phyloP scores from a whole-genome alignment of 2,329 filamentous ascomycete genomes.

The Raffaelea deltoideospora region DNA sequence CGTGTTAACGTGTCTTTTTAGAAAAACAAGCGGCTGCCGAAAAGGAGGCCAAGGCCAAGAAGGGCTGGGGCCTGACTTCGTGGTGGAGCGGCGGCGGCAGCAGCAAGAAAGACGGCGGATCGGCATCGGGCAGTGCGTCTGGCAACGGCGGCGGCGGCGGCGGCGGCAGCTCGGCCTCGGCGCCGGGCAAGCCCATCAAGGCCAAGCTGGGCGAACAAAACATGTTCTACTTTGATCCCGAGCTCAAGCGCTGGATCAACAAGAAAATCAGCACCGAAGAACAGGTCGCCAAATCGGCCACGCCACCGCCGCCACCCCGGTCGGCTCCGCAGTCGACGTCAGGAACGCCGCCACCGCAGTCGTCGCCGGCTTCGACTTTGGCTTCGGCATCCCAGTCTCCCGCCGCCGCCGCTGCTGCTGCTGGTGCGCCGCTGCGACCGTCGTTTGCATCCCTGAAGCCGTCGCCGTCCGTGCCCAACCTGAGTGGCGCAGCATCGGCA shows the following conservation, averaged over 20 bases:
- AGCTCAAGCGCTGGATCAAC: conserved; percentile 97
- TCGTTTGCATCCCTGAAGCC: conserved; percentile 9
- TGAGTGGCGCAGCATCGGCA: conserved; percentile 21
- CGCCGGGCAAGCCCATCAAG: conserved; percentile 55
- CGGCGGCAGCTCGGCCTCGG: conserved; percentile 38
- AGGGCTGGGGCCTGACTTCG: conserved; percentile 67
- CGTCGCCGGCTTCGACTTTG: conserved; percentile 8
- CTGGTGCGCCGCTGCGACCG: too few relatives aligned
- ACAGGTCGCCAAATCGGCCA: conserved; percentile 46
- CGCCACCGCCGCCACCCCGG: conserved; percentile 74
- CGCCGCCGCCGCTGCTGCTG: conserved; percentile 16
- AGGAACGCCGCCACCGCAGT: conserved; percentile 15
- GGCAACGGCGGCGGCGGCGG: conserved; percentile 45
- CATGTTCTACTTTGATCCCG: conserved; percentile 85
- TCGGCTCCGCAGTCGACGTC: conserved; percentile 36
- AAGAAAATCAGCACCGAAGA: conserved; percentile 68
- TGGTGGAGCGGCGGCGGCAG: conserved; percentile 64
- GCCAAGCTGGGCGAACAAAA: conserved; percentile 92
- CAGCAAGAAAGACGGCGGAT: conserved; percentile 43
- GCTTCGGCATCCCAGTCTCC: neutral
- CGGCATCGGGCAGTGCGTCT: too few relatives aligned
- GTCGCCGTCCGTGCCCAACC: conserved; percentile 5
- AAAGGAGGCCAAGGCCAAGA: conserved; percentile 36
- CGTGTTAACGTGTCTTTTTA: too few relatives aligned
- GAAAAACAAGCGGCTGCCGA: conserved; percentile 45